Percentiles rank a stretch among this genome's conserved stretches.
Evolutionary conservation across 352 stramenopile species (phyloP).

Genomic region (Globisporangium canariense): DNA sequence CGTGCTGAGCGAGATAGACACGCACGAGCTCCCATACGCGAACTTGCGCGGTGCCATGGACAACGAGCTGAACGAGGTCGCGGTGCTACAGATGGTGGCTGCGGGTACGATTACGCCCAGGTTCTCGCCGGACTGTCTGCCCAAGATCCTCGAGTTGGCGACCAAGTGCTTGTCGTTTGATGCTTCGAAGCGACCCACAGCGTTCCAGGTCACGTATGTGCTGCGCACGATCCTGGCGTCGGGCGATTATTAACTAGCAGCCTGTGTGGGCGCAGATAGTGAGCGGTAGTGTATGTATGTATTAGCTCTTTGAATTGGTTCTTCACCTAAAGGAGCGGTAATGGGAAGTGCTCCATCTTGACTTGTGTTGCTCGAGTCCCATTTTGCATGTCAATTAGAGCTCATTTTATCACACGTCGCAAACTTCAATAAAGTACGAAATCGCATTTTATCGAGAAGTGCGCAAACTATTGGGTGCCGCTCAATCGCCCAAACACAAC

Average conservation of each 20-base stretch:
- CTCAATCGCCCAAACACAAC: not conserved
- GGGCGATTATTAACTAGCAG: constrained; percentile 15
- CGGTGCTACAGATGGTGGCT: constrained; percentile 41
- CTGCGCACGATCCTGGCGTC: constrained; percentile 30
- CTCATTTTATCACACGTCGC: constrained; percentile 12
- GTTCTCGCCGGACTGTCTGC: constrained; percentile 27
- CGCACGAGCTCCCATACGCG: constrained; percentile 36
- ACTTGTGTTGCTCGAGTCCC: not conserved
- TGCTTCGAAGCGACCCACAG: constrained; percentile 24
- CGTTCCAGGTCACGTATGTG: constrained; percentile 30
- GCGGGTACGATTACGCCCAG: constrained; percentile 25
- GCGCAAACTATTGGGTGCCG: constrained; percentile 15
- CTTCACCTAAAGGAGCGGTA: not conserved
- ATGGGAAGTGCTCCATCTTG: not conserved
- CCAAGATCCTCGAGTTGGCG: constrained; percentile 29
- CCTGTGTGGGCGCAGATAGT: too few species aligned
- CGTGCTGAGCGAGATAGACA: constrained; percentile 42
- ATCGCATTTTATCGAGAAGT: constrained; percentile 1
- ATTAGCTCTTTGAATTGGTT: constrained; percentile 4
- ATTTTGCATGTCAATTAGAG: not conserved
- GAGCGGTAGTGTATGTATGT: not conserved
- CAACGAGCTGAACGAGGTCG: constrained; percentile 33
- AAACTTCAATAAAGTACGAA: not conserved
- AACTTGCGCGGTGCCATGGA: constrained; percentile 20
- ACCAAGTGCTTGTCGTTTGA: constrained; percentile 30